Evolutionary conservation across 176 grass and related monocot genomes (phyloP), one percentile per base, ranked within the genome.

Genomic region (Aegilops umbellulata): DNA sequence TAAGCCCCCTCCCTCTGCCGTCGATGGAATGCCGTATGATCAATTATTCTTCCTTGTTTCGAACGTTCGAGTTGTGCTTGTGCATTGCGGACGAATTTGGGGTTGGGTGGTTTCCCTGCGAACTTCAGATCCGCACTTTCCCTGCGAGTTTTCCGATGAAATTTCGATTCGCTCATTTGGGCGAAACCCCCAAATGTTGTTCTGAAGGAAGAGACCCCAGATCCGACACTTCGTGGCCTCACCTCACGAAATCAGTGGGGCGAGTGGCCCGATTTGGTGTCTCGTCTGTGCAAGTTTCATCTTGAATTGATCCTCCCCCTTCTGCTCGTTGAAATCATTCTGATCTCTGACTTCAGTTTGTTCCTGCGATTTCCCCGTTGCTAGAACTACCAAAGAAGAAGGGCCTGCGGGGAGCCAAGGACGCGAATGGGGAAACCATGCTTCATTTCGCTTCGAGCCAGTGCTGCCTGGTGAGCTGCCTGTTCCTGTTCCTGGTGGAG

Each of bases 401-500:
- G n/a, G 82, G 85, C 69, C 1, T 87, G 79, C 73, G 31, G 61
- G n/a, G 3, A 46, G 36, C 68, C 7, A 72, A 25, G 78, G 77
- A 62, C 22, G 8, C 6, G 12, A 39, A 68, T 1, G 87, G 83
- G 29, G 24, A 29, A n/a, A 77, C 20, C 38, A 31, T 58, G 34
- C 80, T 92, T 29, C 87, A 86, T 63, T 26, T 30, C 11, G 83
- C 90, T 4, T 78, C 90, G 5, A 6, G 13, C 4, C 23, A 34
- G 23, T 79, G 90, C 24, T 22, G 2, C 25, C 80, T 41, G 30
- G 51, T 83, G 11, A 29, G 72, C 55, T 79, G 46, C 63, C 61
- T 38, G 79, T 89, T 79, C 63, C 61, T 49, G 79, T 89, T 79
- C 68, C 35, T 92, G 5, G 44, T 89, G 41, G 87, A 86, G 82